phyloP scores from a whole-genome alignment of 768 basidiomycete genomes.

The Naganishia vaughanmartiniae region DNA sequence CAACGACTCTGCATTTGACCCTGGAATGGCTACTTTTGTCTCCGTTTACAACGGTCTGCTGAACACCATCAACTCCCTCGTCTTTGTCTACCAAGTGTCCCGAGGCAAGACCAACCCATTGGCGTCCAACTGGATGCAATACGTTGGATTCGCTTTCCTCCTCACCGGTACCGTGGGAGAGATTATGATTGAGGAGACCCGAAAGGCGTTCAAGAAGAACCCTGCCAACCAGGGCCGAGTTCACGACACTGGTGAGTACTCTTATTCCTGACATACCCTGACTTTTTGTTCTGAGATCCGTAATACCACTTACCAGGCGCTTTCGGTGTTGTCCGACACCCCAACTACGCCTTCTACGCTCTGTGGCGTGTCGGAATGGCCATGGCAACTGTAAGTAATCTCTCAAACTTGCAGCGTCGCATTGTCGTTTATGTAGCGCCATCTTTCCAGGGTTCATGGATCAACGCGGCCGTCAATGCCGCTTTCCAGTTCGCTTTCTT shows the following conservation, averaged over 20 bases:
- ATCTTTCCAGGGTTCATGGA: constrained; percentile 27
- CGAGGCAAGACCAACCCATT: constrained; percentile 28
- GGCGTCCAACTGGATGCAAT: constrained; percentile 37
- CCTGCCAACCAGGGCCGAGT: constrained; percentile 34
- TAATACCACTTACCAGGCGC: not conserved
- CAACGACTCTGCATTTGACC: constrained; percentile 25
- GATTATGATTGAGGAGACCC: constrained; percentile 32
- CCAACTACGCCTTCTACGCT: constrained; percentile 39
- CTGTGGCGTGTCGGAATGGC: constrained; percentile 37
- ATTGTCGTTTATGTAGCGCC: not conserved
- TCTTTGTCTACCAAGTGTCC: constrained; percentile 34
- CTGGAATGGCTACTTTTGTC: constrained; percentile 27
- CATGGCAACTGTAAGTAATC: constrained; percentile 32
- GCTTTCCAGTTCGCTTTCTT: constrained; percentile 32
- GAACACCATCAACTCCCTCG: constrained; percentile 36
- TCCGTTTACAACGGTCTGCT: constrained; percentile 33
- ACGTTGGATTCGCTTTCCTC: constrained; percentile 34
- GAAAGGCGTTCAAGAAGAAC: constrained; percentile 37
- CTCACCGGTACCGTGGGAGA: constrained; percentile 34
- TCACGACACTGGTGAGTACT: constrained; percentile 25
- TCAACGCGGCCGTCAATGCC: constrained; percentile 27
- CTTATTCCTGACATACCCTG: not conserved
- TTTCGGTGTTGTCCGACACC: constrained; percentile 37
- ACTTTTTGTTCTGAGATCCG: not conserved
- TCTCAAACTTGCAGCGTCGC: not conserved